Conservation (phyloP, 306 rosid species). For the Trichosanthes truncata region DNA sequence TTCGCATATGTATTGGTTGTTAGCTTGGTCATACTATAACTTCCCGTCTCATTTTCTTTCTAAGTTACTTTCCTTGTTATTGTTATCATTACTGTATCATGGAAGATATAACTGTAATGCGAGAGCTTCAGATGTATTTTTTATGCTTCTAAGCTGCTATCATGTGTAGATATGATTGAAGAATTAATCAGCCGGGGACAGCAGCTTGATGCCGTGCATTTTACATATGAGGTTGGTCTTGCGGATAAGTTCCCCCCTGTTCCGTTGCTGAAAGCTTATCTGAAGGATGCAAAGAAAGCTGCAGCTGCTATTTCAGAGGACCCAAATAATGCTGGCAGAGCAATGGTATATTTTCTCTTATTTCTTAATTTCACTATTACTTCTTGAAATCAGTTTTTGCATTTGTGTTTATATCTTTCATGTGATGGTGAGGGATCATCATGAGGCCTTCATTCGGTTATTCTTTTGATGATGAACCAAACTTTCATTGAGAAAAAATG, state of each 20-base stretch:
- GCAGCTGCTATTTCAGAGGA: constrained; percentile 88
- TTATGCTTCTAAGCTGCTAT: constrained; percentile 9
- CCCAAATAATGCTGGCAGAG: constrained; percentile 81
- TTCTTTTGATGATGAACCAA: too few relatives aligned
- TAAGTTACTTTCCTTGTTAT: not conserved
- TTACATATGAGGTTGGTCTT: constrained; percentile 86
- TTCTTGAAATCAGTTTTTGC: not conserved
- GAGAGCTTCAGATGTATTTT: not conserved
- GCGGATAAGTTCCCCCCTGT: constrained; percentile 79
- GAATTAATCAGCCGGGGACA: constrained; percentile 94
- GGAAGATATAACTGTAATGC: not conserved
- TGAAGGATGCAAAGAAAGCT: constrained; percentile 91
- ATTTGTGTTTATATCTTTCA: not conserved
- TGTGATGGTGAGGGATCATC: not conserved
- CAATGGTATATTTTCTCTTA: constrained; percentile 46
- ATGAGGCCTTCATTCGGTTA: too few relatives aligned
- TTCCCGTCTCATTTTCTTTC: not conserved
- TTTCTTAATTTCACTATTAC: not conserved
- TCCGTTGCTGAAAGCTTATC: constrained; percentile 73
- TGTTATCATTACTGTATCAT: not conserved
- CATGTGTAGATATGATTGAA: constrained; percentile 72
- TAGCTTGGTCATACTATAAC: not conserved
- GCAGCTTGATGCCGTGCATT: constrained; percentile 99
- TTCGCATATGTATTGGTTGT: not conserved
- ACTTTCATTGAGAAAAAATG: too few relatives aligned